These are phyloP conservation scores for Geoglossum glabrum DNA, from an alignment of 495 filamentous ascomycete species.

Conservation along the genomic window DNA sequence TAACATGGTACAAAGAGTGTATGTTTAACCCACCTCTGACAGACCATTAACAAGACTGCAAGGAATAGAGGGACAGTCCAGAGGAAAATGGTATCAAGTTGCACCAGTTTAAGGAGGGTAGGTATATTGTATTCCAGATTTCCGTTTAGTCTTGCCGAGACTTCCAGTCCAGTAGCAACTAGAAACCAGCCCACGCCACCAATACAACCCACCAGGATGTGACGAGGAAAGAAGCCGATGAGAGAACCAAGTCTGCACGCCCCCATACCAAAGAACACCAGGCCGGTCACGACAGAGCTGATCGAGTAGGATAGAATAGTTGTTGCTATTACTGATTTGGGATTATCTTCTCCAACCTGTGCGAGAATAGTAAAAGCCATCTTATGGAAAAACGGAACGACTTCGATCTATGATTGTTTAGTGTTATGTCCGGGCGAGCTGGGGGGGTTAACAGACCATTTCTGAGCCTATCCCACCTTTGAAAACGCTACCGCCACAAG, in stretches of 20 bases:
- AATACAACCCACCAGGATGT: constrained; percentile 93
- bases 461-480: constrained; percentile 89
- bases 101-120: constrained; percentile 54
- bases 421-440: neutral
- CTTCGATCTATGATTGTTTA: constrained; percentile 47
- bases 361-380: constrained; percentile 82
- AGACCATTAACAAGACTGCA: constrained; percentile 50
- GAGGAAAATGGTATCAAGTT: constrained; percentile 49
- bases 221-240: constrained; percentile 88
- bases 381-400: constrained; percentile 92
- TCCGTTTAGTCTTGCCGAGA: constrained; percentile 74
- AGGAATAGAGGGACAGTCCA: constrained; percentile 68
- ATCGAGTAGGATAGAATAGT: constrained; percentile 79
- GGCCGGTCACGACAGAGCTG: constrained; percentile 75
- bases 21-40: constrained; percentile 53
- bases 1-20: constrained; percentile 73
- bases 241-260: constrained; percentile 67
- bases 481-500: constrained; percentile 66
- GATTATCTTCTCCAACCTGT: constrained; percentile 57
- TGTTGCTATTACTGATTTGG: constrained; percentile 72
- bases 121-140: constrained; percentile 57
- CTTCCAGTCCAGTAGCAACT: constrained; percentile 75
- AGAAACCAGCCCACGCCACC: constrained; percentile 97
- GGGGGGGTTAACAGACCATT: constrained; percentile 34
- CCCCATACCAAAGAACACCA: constrained; percentile 83